Percentiles rank a stretch among this genome's conserved stretches.
Evolutionary conservation across 139 green algal genomes (phyloP).

Genomic region (Coelastrella sp.): DNA sequence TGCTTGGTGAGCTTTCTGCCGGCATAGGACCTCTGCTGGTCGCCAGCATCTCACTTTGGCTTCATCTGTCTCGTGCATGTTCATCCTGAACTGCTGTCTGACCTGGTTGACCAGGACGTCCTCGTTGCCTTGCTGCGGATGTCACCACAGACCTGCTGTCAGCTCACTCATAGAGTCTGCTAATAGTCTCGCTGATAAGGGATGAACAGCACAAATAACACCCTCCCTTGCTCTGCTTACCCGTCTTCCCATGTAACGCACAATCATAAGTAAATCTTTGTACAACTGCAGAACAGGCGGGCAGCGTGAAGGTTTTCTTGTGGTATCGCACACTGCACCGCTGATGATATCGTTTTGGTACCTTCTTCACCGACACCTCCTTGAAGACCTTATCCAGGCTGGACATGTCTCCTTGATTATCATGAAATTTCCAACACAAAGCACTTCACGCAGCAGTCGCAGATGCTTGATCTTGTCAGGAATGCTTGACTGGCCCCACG

Average conservation of each 20-base stretch:
- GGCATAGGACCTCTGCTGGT: background rate
- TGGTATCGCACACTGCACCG: too few species aligned
- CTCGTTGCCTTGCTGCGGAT: constrained; percentile 66
- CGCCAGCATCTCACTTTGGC: constrained; percentile 49
- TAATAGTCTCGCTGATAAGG: background rate
- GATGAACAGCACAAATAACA: background rate
- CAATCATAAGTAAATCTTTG: constrained; percentile 68
- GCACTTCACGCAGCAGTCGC: too few species aligned
- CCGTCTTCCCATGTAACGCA: constrained; percentile 58
- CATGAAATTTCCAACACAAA: background rate
- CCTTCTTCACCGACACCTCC: constrained; percentile 67
- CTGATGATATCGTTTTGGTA: background rate
- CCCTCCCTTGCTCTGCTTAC: constrained; percentile 36
- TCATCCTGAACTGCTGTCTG: constrained; percentile 59
- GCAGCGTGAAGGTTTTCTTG: too few species aligned
- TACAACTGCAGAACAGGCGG: constrained; percentile 56
- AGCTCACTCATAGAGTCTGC: background rate
- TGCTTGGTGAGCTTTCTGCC: background rate
- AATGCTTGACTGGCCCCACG: too few species aligned
- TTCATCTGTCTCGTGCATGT: constrained; percentile 66
- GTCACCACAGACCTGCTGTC: background rate
- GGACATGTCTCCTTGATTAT: background rate
- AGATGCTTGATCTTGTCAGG: too few species aligned
- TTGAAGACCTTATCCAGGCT: constrained; percentile 67
- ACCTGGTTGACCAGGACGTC: constrained; percentile 52